Evolutionary conservation across 2,329 filamentous ascomycete species (phyloP).

Genomic region (Colletotrichum eleusines): DNA sequence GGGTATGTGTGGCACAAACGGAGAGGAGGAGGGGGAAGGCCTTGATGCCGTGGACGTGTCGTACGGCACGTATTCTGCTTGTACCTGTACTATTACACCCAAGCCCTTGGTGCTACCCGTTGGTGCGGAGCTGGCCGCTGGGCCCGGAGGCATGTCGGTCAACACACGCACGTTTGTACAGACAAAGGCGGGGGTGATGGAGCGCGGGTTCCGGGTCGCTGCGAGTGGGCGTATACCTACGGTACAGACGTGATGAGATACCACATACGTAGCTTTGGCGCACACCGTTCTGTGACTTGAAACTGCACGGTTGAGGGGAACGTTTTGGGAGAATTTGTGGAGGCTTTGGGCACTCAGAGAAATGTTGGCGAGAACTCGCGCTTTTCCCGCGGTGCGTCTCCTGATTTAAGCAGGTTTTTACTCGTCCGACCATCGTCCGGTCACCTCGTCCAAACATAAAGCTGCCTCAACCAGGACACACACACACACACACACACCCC

Average conservation of each 20-base stretch:
- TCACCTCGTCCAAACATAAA: neutral
- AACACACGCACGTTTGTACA: neutral
- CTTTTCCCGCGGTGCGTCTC: neutral
- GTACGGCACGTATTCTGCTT: conserved; percentile 7
- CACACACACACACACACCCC: no score
- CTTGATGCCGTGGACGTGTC: conserved; percentile 22
- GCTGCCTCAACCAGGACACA: neutral
- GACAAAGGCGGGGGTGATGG: neutral
- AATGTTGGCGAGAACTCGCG: conserved; percentile 3
- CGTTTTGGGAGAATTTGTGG: neutral
- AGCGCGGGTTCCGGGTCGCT: conserved; percentile 7
- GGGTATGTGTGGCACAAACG: conserved; percentile 6
- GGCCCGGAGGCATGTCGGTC: conserved; percentile 30
- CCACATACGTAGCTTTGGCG: no score
- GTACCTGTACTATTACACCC: neutral
- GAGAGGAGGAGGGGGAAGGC: neutral
- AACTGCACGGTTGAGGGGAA: neutral
- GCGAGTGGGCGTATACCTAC: neutral
- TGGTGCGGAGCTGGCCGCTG: conserved; percentile 21
- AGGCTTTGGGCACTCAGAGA: neutral
- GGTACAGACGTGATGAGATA: neutral
- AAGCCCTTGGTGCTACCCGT: conserved; percentile 14
- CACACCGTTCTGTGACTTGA: neutral
- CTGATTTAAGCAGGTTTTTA: neutral
- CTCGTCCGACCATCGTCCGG: neutral